Conservation (phyloP, 2,329 filamentous ascomycete genomes). For the Diaporthe citriasiana region DNA sequence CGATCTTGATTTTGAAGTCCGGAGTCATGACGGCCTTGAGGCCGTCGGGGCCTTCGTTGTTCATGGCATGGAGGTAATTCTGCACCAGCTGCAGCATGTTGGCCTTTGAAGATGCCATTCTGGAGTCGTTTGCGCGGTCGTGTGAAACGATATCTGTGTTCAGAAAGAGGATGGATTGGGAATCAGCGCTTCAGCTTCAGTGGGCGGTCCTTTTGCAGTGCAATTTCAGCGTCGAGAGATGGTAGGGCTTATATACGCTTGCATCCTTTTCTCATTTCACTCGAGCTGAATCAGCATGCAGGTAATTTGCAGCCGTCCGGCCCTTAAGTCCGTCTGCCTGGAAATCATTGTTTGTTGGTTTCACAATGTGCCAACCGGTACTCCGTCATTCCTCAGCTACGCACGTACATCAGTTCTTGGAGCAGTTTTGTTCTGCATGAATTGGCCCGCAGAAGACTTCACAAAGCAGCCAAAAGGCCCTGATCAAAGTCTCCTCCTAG, state of each 20-base stretch:
- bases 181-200: not conserved
- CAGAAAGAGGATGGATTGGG: not conserved
- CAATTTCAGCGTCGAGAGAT: not conserved
- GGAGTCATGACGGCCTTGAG: not conserved
- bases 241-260: not conserved
- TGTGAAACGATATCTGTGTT: not conserved
- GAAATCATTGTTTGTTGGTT: not conserved
- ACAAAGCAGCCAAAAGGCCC: too few relatives aligned
- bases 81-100: not conserved
- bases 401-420: too few relatives aligned
- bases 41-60: conserved; percentile 3
- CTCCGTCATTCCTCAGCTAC: not conserved
- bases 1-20: not conserved
- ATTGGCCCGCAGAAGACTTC: too few relatives aligned
- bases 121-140: not conserved
- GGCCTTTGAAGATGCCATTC: not conserved
- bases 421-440: too few relatives aligned
- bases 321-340: not conserved
- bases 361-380: not conserved
- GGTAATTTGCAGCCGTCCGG: not conserved
- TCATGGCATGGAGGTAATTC: not conserved
- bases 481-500: too few relatives aligned
- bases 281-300: not conserved
- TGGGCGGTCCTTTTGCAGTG: not conserved
- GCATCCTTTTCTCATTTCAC: not conserved